A percentile compares a stretch with the other conserved stretches of the same genome.
phyloP scores from a whole-genome alignment of 129 eudicot species.

The Silybum marianum region DNA sequence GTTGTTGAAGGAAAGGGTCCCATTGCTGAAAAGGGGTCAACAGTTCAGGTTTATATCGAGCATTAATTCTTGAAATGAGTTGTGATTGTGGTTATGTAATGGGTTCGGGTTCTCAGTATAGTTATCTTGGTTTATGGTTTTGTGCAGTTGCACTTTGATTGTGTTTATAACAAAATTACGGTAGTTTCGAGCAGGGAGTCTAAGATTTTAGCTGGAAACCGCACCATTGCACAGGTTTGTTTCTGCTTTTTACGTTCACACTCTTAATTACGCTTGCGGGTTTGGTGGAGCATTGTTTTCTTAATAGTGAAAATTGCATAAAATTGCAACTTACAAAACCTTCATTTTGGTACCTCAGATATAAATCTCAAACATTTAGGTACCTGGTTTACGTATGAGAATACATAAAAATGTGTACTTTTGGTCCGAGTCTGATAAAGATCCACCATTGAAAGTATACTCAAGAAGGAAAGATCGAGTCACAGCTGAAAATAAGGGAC shows the following conservation, averaged over 20 bases:
- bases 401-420: background rate
- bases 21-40: constrained; percentile 80
- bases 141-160: constrained; percentile 89
- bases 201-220: constrained; percentile 93
- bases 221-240: constrained; percentile 89
- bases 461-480: no score
- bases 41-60: constrained; percentile 60
- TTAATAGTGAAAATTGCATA: background rate
- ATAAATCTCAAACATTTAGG: background rate
- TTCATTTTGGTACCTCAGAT: background rate
- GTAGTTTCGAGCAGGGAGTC: constrained; percentile 96
- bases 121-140: constrained; percentile 5
- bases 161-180: constrained; percentile 82
- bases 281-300: background rate
- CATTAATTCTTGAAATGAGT: background rate
- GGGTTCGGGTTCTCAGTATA: background rate
- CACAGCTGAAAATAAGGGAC: no score
- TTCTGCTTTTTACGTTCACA: background rate
- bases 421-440: no score
- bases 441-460: no score
- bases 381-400: background rate
- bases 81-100: background rate
- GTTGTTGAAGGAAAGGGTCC: constrained; percentile 86
- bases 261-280: background rate
- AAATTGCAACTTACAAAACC: background rate